A percentile compares a stretch with the other conserved stretches of the same genome.
phyloP scores from a whole-genome alignment of 768 basidiomycete genomes.

The Tulasnella sp. region DNA sequence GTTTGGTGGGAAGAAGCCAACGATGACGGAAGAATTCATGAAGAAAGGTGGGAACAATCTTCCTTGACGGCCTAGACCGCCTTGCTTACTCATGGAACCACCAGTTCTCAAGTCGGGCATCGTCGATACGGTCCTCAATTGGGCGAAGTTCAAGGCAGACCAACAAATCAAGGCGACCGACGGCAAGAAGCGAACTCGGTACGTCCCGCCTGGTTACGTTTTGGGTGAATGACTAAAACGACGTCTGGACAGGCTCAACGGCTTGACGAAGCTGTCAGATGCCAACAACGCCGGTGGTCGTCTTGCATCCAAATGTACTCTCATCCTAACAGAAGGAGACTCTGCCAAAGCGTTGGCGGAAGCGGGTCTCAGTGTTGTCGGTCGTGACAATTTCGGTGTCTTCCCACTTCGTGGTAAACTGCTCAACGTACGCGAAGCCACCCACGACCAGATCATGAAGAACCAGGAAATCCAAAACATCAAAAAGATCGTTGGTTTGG shows the following conservation, averaged over 20 bases:
- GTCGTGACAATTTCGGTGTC: slow-evolving; percentile 94
- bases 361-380: slow-evolving; percentile 90
- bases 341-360: slow-evolving; percentile 96
- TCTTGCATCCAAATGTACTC: slow-evolving; percentile 75
- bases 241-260: slow-evolving; percentile 60
- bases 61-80: neutral
- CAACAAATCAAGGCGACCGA: slow-evolving; percentile 96
- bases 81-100: neutral
- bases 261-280: slow-evolving; percentile 89
- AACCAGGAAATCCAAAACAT: slow-evolving; percentile 96
- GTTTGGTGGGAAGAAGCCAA: slow-evolving; percentile 80
- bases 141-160: slow-evolving; percentile 97
- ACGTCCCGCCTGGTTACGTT: slow-evolving; percentile 29
- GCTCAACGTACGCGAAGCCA: slow-evolving; percentile 94
- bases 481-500: slow-evolving; percentile 96
- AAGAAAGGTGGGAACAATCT: slow-evolving; percentile 67
- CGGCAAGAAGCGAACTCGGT: slow-evolving; percentile 84
- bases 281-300: slow-evolving; percentile 95
- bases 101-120: slow-evolving; percentile 84
- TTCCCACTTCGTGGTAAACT: slow-evolving; percentile 97
- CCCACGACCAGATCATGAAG: slow-evolving; percentile 94
- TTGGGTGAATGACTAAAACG: neutral
- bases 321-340: slow-evolving; percentile 98
- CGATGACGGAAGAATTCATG: slow-evolving; percentile 84
- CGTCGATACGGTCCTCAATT: slow-evolving; percentile 86